Conservation (phyloP, 129 eudicot genomes). For the Centella asiatica region DNA sequence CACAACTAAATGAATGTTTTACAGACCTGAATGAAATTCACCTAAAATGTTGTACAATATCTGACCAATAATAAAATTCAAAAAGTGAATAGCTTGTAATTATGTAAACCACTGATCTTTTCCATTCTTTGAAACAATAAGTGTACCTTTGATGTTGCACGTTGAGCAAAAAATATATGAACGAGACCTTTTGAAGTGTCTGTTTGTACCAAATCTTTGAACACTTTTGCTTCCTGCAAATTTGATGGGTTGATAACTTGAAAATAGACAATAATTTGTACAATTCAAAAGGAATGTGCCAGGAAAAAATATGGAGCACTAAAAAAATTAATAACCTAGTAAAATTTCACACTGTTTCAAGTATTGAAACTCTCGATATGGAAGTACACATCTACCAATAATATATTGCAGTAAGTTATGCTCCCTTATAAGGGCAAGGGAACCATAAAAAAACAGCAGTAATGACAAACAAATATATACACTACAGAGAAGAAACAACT, state of each 20-base stretch:
- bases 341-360: background rate
- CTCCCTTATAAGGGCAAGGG: background rate
- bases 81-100: background rate
- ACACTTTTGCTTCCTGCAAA: conserved; percentile 61
- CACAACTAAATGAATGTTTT: background rate
- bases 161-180: conserved; percentile 86
- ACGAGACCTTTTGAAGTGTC: conserved; percentile 82
- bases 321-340: too few species aligned
- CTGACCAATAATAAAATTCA: too few species aligned
- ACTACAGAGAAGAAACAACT: background rate
- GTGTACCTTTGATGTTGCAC: conserved; percentile 83
- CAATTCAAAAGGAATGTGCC: background rate
- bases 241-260: conserved; percentile 1
- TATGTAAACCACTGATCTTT: conserved; percentile 4
- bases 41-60: background rate
- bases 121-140: conserved; percentile 3
- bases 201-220: conserved; percentile 57
- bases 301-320: background rate
- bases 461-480: background rate
- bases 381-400: background rate
- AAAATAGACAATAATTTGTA: background rate
- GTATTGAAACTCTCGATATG: background rate
- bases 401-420: background rate
- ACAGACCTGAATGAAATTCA: background rate
- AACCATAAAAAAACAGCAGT: too few species aligned